These are phyloP conservation scores for Candida sanyiensis DNA, from an alignment of 805 yeast genomes.

Conservation along the genomic window DNA sequence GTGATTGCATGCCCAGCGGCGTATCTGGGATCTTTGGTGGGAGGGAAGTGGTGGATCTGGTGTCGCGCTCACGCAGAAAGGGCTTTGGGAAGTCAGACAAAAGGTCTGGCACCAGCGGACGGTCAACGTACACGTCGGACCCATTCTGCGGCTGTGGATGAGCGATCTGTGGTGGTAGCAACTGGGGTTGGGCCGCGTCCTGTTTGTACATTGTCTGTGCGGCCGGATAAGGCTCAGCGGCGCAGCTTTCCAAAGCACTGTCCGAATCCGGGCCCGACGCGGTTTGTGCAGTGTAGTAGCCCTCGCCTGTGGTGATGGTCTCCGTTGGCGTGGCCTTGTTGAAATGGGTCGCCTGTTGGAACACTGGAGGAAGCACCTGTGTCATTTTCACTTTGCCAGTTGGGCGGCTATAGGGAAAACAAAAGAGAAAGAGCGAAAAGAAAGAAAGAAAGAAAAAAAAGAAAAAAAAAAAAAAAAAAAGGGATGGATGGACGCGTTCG, in stretches of 20 bases:
- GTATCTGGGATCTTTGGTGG: slow-evolving; percentile 17
- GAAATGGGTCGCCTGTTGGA: no score
- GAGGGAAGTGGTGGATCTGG: slow-evolving; percentile 11
- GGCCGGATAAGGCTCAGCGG: slow-evolving; percentile 9
- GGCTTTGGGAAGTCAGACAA: not conserved
- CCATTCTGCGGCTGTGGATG: not conserved
- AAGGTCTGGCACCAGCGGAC: not conserved
- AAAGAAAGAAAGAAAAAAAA: no score
- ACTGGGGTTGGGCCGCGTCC: not conserved
- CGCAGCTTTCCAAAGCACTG: slow-evolving; percentile 5
- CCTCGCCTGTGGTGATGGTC: slow-evolving; percentile 7
- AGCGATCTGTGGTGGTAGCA: not conserved
- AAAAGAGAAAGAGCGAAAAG: no score
- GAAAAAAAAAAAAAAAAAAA: no score
- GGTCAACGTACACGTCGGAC: not conserved
- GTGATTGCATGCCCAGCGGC: slow-evolving; percentile 21
- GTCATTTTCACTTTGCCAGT: no score
- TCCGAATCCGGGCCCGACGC: slow-evolving; percentile 4
- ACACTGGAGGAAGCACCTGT: no score
- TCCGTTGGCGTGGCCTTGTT: no score
- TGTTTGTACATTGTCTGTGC: not conserved
- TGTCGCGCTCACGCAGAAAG: slow-evolving; percentile 5
- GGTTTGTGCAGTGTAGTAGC: slow-evolving; percentile 8
- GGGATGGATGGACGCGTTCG: no score
- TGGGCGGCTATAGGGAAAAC: no score